A percentile compares a stretch with the other conserved stretches of the same genome.
Evolutionary conservation across 306 rosid species (phyloP).

Genomic region (Adenanthera pavonina): DNA sequence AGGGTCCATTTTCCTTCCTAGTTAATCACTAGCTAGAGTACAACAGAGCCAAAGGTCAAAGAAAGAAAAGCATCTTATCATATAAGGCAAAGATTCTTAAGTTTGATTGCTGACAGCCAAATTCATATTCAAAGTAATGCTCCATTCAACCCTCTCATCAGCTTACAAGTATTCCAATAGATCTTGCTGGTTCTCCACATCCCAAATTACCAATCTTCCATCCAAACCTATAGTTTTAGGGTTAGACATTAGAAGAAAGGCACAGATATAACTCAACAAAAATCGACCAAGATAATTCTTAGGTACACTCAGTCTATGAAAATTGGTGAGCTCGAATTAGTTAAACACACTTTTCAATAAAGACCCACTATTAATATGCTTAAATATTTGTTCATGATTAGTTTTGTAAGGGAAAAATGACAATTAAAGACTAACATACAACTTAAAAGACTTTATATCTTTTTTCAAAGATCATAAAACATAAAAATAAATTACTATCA

Average conservation of each 20-base stretch:
- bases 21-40: background rate
- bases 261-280: background rate
- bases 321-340: background rate
- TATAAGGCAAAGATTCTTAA: background rate
- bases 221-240: constrained; percentile 58
- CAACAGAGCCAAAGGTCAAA: constrained; percentile 14
- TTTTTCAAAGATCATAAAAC: too few relatives aligned
- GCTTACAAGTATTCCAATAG: constrained; percentile 37
- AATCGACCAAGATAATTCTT: background rate
- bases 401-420: too few relatives aligned
- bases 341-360: too few relatives aligned
- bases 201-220: constrained; percentile 70
- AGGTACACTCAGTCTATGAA: background rate
- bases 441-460: too few relatives aligned
- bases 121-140: background rate
- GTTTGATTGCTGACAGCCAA: background rate
- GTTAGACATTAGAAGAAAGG: background rate
- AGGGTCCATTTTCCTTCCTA: background rate
- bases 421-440: too few relatives aligned
- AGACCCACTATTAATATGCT: background rate
- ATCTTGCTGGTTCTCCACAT: constrained; percentile 67
- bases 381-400: too few relatives aligned
- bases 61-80: background rate
- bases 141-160: background rate
- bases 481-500: too few relatives aligned